Evolutionary conservation across 352 stramenopile species (phyloP).

Genomic region (Phytophthora litchii): DNA sequence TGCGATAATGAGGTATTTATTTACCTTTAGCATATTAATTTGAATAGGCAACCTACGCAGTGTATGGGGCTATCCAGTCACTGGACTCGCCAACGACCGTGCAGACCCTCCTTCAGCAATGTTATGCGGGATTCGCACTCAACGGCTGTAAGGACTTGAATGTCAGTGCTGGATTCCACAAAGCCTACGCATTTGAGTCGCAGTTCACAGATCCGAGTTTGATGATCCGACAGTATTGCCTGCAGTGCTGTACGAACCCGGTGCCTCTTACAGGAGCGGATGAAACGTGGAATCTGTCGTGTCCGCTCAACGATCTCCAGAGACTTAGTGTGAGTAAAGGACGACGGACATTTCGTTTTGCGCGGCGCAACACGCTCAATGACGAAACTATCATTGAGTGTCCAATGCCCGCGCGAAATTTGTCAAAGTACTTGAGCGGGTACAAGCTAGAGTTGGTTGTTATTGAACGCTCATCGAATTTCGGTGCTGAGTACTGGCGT

Average conservation of each 20-base stretch:
- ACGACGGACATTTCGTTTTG: slow-evolving; percentile 60
- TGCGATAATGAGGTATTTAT: neutral
- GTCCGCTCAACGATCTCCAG: slow-evolving; percentile 69
- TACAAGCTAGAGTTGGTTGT: slow-evolving; percentile 67
- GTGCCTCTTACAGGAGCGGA: slow-evolving; percentile 58
- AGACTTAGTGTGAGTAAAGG: slow-evolving; percentile 73
- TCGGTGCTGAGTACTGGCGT: slow-evolving; percentile 65
- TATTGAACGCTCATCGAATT: slow-evolving; percentile 50
- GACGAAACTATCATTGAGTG: slow-evolving; percentile 66
- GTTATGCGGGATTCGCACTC: slow-evolving; percentile 67
- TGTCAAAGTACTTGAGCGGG: slow-evolving; percentile 54
- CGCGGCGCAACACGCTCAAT: slow-evolving; percentile 50
- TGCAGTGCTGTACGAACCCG: slow-evolving; percentile 81
- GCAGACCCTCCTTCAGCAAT: slow-evolving; percentile 52
- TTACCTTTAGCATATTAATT: neutral
- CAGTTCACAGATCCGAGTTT: slow-evolving; percentile 61
- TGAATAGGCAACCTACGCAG: slow-evolving; percentile 52
- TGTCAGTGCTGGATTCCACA: slow-evolving; percentile 40
- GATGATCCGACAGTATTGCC: slow-evolving; percentile 53
- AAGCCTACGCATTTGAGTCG: slow-evolving; percentile 57
- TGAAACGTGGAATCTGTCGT: slow-evolving; percentile 81
- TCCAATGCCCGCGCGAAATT: slow-evolving; percentile 55
- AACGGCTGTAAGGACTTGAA: slow-evolving; percentile 65
- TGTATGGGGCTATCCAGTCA: slow-evolving; percentile 66
- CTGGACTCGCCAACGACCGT: slow-evolving; percentile 44